phyloP scores from a whole-genome alignment of 2,329 filamentous ascomycete species.

The Beauveria medogensis region DNA sequence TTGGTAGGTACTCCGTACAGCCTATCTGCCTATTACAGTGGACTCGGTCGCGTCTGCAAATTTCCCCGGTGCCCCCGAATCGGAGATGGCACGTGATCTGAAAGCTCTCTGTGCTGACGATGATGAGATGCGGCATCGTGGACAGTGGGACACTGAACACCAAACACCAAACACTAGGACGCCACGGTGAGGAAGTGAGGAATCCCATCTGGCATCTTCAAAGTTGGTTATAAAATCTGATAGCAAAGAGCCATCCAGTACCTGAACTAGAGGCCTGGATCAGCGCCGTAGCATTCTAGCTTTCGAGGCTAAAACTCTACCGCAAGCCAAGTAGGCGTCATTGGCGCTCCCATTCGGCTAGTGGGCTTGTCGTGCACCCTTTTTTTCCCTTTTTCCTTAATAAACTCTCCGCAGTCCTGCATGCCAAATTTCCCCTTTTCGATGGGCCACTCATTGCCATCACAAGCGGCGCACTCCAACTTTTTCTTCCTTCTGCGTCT shows the following conservation, averaged over 20 bases:
- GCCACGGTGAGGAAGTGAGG: too few species aligned
- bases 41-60: background rate
- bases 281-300: background rate
- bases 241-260: too few species aligned
- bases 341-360: background rate
- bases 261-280: background rate
- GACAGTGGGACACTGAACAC: background rate
- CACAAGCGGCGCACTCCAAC: background rate
- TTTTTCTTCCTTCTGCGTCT: constrained; percentile 9
- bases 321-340: background rate
- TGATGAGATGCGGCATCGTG: background rate
- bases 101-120: constrained; percentile 15
- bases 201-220: too few species aligned
- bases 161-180: too few species aligned
- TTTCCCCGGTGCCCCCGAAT: background rate
- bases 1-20: too few species aligned
- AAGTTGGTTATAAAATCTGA: too few species aligned
- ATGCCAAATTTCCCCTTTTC: constrained; percentile 32
- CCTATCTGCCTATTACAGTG: background rate
- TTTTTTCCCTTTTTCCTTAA: too few species aligned
- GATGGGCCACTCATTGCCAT: constrained; percentile 9
- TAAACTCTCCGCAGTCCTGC: constrained; percentile 2
- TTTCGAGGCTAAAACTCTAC: too few species aligned
- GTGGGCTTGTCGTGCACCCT: background rate
- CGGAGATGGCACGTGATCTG: background rate